These are phyloP conservation scores for Solanum appendiculatum DNA, from an alignment of 257 asterid genomes.

Conservation along the genomic window DNA sequence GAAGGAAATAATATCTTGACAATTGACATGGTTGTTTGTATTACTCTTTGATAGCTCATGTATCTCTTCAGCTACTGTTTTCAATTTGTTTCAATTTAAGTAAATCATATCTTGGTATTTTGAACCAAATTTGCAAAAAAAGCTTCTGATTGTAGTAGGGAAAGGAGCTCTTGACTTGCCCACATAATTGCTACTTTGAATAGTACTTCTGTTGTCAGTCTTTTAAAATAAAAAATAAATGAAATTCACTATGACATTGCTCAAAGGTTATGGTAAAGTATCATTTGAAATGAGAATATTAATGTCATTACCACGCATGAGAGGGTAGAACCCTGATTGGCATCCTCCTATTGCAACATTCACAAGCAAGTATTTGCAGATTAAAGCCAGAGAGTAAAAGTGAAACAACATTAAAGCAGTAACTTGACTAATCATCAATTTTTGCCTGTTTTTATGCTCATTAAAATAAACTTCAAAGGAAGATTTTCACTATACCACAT, in stretches of 20 bases:
- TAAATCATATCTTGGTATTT: background rate
- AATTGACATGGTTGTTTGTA: background rate
- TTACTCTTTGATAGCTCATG: background rate
- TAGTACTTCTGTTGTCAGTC: background rate
- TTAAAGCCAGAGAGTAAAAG: background rate
- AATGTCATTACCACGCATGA: background rate
- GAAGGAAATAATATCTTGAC: conserved; percentile 1
- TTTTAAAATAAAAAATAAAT: background rate
- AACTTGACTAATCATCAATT: background rate
- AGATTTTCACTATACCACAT: background rate
- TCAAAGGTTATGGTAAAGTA: background rate
- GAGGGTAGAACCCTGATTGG: background rate
- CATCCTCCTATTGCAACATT: background rate
- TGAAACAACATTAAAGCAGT: background rate
- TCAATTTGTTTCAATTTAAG: background rate
- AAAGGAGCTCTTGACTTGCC: background rate
- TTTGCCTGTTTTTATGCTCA: background rate
- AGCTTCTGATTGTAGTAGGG: background rate
- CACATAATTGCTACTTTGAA: background rate
- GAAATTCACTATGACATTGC: background rate
- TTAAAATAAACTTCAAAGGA: background rate
- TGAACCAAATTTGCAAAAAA: background rate
- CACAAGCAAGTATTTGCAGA: background rate
- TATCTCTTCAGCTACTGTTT: background rate
- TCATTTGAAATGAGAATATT: background rate